Evolutionary conservation across 2,329 filamentous ascomycete genomes (phyloP).

Genomic region (Colletotrichum tanaceti): DNA sequence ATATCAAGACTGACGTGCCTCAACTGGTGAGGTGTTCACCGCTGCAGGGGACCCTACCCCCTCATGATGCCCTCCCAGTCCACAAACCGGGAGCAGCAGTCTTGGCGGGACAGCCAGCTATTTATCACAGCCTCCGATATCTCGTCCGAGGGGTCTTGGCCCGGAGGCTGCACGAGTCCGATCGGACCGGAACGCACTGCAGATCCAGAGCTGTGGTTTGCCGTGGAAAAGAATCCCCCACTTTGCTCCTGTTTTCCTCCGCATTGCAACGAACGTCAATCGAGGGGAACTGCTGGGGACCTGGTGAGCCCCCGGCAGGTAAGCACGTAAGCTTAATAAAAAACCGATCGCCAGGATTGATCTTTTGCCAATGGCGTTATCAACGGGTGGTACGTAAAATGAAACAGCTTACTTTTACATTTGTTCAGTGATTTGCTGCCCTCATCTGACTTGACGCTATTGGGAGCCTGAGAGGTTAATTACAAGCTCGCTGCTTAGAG

Average conservation of each 20-base stretch:
- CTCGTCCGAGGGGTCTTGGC: slow-evolving; percentile 17
- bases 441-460: too few relatives aligned
- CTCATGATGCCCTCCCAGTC: slow-evolving; percentile 7
- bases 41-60: not conserved
- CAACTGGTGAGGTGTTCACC: not conserved
- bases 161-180: slow-evolving; percentile 4
- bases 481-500: too few relatives aligned
- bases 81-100: not conserved
- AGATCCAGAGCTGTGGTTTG: slow-evolving; percentile 1
- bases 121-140: slow-evolving; percentile 14
- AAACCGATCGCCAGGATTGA: slow-evolving; percentile 17
- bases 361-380: slow-evolving; percentile 29
- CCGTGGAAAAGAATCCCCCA: slow-evolving; percentile 18
- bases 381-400: not conserved
- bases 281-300: slow-evolving; percentile 23
- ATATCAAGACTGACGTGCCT: not conserved
- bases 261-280: not conserved
- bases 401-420: not conserved
- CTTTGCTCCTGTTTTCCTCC: slow-evolving; percentile 3
- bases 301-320: slow-evolving; percentile 16
- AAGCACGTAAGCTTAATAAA: slow-evolving; percentile 30
- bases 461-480: too few relatives aligned
- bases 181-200: not conserved
- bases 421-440: not conserved
- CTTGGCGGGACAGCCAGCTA: slow-evolving; percentile 30